A percentile compares a stretch with the other conserved stretches of the same genome.
Conservation (phyloP, 164 flowering plant genomes). For the Protea cynaroides region DNA sequence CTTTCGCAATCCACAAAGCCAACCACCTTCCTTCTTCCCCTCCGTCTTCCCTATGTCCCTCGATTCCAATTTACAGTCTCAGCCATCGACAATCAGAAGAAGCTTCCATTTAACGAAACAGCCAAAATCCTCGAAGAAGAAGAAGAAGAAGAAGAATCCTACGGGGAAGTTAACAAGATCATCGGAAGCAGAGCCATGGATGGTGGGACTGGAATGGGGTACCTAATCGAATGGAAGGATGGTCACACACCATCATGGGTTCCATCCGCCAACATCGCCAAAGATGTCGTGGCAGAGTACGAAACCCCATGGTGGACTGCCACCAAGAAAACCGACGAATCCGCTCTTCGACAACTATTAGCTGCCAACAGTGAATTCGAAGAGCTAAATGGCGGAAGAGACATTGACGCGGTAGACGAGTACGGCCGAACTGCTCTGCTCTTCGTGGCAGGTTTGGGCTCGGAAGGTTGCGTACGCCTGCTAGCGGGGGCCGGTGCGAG, state of each 20-base stretch:
- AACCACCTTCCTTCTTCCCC: constrained; percentile 4
- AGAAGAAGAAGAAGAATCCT: constrained; percentile 49
- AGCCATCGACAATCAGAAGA: constrained; percentile 18
- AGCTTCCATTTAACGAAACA: constrained; percentile 5
- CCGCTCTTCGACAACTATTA: constrained; percentile 36
- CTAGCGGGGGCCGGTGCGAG: constrained; percentile 74
- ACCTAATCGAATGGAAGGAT: constrained; percentile 89
- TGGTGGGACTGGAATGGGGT: constrained; percentile 63
- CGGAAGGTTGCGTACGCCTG: constrained; percentile 54
- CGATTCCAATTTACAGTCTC: constrained; percentile 11
- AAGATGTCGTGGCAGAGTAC: constrained; percentile 82
- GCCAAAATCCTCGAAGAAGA: constrained; percentile 5
- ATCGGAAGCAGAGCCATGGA: constrained; percentile 68
- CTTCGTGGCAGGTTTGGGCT: constrained; percentile 84
- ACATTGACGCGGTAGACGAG: constrained; percentile 71
- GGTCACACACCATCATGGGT: constrained; percentile 90
- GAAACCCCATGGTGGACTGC: constrained; percentile 97
- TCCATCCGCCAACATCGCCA: constrained; percentile 60
- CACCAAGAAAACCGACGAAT: constrained; percentile 80
- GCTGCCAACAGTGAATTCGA: constrained; percentile 18
- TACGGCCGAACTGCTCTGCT: constrained; percentile 83
- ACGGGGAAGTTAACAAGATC: constrained; percentile 75
- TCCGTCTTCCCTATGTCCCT: constrained; percentile 8
- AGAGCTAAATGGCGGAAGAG: constrained; percentile 31
- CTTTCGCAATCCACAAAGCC: constrained; percentile 9